phyloP scores from a whole-genome alignment of 805 yeast species.

The Candida cerambycidarum region DNA sequence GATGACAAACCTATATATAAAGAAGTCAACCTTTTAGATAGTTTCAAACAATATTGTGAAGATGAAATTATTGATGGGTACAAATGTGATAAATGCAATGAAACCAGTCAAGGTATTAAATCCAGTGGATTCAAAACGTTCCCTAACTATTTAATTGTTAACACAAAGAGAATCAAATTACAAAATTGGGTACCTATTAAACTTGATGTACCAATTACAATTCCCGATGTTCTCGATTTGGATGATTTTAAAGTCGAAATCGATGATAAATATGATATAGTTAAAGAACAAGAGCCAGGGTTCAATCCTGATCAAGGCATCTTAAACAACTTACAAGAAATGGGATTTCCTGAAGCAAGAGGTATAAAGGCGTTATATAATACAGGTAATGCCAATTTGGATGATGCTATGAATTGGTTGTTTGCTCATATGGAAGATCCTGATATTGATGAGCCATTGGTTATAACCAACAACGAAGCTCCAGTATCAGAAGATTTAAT shows the following conservation, averaged over 20 bases:
- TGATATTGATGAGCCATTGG: constrained; percentile 62
- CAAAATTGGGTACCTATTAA: constrained; percentile 91
- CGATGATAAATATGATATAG: constrained; percentile 37
- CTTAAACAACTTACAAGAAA: constrained; percentile 56
- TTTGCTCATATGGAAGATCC: constrained; percentile 86
- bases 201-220: constrained; percentile 67
- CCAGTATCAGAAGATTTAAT: constrained; percentile 42
- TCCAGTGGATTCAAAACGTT: constrained; percentile 53
- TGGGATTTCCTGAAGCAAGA: constrained; percentile 85
- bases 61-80: constrained; percentile 61
- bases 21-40: constrained; percentile 47
- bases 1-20: constrained; percentile 46
- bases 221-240: constrained; percentile 48
- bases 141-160: constrained; percentile 71
- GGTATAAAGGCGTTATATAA: constrained; percentile 64
- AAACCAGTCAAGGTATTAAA: constrained; percentile 36
- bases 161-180: constrained; percentile 76
- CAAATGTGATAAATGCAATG: constrained; percentile 56
- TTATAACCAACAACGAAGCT: constrained; percentile 31
- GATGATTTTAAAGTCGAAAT: constrained; percentile 25
- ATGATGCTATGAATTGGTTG: constrained; percentile 87
- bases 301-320: constrained; percentile 60
- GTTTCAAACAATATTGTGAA: constrained; percentile 45
- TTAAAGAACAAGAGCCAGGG: constrained; percentile 6
- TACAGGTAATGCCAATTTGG: constrained; percentile 66